Evolutionary conservation across 306 rosid species (phyloP), one percentile per base, ranked within the genome.

Genomic region (Begonia masoniana): DNA sequence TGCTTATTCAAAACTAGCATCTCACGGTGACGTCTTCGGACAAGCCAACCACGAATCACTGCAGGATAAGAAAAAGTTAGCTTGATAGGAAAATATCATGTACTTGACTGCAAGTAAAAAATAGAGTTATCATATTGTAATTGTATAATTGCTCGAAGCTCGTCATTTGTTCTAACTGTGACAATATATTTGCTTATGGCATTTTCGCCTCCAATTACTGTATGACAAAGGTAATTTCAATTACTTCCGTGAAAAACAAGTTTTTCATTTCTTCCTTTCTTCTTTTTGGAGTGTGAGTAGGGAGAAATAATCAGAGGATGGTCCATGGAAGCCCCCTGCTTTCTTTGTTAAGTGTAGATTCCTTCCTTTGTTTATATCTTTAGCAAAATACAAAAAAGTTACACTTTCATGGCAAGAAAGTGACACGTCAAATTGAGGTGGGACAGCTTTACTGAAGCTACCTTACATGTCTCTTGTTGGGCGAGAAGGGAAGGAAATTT

Each of bases 191-290:
- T 71, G 62, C 68, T 71, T 65, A 87, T 84, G 7, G 55, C 70
- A 63, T 59, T 76, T 75, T 81, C 96, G 55, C 91, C 81, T 50
- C 82, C 87, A 67, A 73, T 65, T 63, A 77, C 96, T 92, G 84
- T 75, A 79, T 59, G 43, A 58, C 16, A 53, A 16, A 2, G 3
- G 4, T 21, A 21, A 31, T 31, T 31, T 31, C 9, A 31, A 31
- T 31, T 7, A 31, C 4, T 31, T 31, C 3, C 39, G 0, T 31
- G 39, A 31, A 31, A 31, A 31, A 5, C 9, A 31, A 31, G 39
- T 31, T 31, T 31, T 31, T 31, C 8, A 31, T 31, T 31, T 31
- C 39, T 7, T 31, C 35, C 35, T 17, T 17, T 0, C 24, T 21
- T 21, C 24, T 31, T 31, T 31, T 31, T 31, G 39, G 39, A 31